phyloP scores from a whole-genome alignment of 176 grass and related monocot genomes.

The Triticum timopheevii region DNA sequence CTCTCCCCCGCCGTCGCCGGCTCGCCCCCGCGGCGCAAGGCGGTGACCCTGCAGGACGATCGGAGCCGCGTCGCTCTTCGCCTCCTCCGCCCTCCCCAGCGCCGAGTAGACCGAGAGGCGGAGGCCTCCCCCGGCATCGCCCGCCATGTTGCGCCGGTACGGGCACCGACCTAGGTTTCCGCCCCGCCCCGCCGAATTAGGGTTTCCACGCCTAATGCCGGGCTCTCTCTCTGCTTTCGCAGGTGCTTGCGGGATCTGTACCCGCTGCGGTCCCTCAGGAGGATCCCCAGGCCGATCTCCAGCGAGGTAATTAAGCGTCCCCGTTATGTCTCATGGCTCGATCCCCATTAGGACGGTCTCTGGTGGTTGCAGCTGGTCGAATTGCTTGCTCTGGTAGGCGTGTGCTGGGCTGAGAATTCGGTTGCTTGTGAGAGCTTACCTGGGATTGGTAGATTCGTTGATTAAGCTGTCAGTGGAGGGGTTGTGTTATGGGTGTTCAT shows the following conservation, averaged over 20 bases:
- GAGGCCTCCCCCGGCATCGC: conserved; percentile 29
- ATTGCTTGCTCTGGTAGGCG: not conserved
- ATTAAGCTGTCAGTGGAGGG: conserved; percentile 7
- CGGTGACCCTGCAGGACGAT: not conserved
- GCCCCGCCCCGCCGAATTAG: not conserved
- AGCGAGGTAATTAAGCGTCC: conserved; percentile 46
- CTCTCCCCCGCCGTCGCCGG: not conserved
- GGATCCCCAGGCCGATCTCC: conserved; percentile 52
- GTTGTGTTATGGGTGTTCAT: not conserved
- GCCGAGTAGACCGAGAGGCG: conserved; percentile 22
- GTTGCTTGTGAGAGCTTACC: not conserved
- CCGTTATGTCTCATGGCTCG: not conserved
- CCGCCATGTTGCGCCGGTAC: conserved; percentile 49
- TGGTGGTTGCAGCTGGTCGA: not conserved
- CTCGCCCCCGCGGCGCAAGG: not conserved
- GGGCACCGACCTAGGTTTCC: not conserved
- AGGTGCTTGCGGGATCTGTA: conserved; percentile 80
- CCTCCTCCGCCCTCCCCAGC: not conserved
- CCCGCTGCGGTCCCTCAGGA: conserved; percentile 41
- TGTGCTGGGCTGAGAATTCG: not conserved
- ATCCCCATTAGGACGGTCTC: not conserved
- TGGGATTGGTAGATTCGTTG: not conserved
- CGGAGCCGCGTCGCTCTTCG: not conserved
- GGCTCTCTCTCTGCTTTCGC: not conserved
- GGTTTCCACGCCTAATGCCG: conserved; percentile 37